A percentile compares a stretch with the other conserved stretches of the same genome.
phyloP scores from a whole-genome alignment of 108 stramenopile genomes.

The Discostella pseudostelligera region DNA sequence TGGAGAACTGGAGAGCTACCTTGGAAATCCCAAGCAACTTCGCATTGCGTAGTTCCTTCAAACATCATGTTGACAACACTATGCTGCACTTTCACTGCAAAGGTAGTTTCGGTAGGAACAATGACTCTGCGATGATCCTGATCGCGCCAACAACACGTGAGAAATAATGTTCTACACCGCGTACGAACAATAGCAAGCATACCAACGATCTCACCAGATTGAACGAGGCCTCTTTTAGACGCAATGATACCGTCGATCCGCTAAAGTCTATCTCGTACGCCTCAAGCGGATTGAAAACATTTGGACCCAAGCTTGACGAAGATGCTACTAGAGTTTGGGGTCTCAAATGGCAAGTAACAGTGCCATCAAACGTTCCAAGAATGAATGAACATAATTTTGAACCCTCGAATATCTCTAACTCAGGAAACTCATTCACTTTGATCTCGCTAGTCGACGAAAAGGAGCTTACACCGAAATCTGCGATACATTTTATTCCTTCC shows the following conservation, averaged over 20 bases:
- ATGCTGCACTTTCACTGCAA: constrained; percentile 62
- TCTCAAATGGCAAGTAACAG: constrained; percentile 68
- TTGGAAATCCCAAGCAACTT: constrained; percentile 86
- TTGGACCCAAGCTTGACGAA: constrained; percentile 54
- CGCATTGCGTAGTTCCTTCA: constrained; percentile 82
- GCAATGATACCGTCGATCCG: constrained; percentile 60
- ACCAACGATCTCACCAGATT: constrained; percentile 37
- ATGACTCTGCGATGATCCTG: constrained; percentile 79
- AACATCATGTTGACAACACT: constrained; percentile 81
- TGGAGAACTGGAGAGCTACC: constrained; percentile 82
- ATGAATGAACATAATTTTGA: constrained; percentile 57
- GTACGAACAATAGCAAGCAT: neutral
- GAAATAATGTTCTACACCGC: neutral
- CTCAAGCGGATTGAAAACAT: constrained; percentile 85
- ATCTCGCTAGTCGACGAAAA: constrained; percentile 69
- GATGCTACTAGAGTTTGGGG: constrained; percentile 55
- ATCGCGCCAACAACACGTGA: neutral
- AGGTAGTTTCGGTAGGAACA: constrained; percentile 76
- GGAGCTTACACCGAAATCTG: constrained; percentile 71
- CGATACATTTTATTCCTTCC: constrained; percentile 78
- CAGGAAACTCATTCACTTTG: constrained; percentile 84
- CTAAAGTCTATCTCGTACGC: constrained; percentile 88
- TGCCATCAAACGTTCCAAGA: constrained; percentile 67
- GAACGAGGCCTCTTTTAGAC: constrained; percentile 70
- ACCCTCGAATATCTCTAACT: constrained; percentile 85